Percentiles rank a stretch among this genome's conserved stretches.
Evolutionary conservation across 2,329 filamentous ascomycete species (phyloP).

Genomic region (Penicillium sp.): DNA sequence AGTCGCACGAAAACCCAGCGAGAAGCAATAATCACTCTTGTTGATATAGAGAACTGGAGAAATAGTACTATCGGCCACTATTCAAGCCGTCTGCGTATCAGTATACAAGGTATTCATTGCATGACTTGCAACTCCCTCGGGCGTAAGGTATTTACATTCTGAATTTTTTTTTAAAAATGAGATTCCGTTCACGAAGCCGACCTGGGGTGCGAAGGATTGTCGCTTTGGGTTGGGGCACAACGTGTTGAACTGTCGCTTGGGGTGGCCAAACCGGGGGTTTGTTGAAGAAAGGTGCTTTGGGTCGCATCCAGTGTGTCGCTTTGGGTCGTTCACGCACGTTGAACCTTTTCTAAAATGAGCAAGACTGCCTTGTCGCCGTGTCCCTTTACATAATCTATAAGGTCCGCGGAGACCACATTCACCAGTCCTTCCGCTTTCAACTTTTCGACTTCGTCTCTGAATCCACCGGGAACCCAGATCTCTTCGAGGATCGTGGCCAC

Average conservation of each 20-base stretch:
- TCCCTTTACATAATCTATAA: conserved; percentile 32
- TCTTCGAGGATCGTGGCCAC: conserved; percentile 53
- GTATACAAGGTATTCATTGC: not conserved
- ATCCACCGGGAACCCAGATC: conserved; percentile 52
- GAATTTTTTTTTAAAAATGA: not conserved
- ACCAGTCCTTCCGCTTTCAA: conserved; percentile 35
- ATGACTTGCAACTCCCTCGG: not conserved
- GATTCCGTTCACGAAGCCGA: not conserved
- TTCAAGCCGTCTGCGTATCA: not conserved
- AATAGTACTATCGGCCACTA: not conserved
- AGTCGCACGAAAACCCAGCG: no score
- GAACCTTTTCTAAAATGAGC: conserved; percentile 26
- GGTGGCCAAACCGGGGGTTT: not conserved
- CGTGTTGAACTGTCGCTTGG: not conserved
- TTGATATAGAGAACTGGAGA: no score
- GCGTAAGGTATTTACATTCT: not conserved
- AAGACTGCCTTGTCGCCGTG: conserved; percentile 31
- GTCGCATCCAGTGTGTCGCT: not conserved
- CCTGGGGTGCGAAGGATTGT: not conserved
- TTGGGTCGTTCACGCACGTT: conserved; percentile 28
- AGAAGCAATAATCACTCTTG: no score
- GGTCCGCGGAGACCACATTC: conserved; percentile 29
- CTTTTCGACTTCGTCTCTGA: conserved; percentile 46
- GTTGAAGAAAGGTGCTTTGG: not conserved
- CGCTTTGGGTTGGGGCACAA: not conserved